These are phyloP conservation scores for Dactylonectria estremocensis DNA, from an alignment of 2,329 filamentous ascomycete genomes.

Conservation along the genomic window DNA sequence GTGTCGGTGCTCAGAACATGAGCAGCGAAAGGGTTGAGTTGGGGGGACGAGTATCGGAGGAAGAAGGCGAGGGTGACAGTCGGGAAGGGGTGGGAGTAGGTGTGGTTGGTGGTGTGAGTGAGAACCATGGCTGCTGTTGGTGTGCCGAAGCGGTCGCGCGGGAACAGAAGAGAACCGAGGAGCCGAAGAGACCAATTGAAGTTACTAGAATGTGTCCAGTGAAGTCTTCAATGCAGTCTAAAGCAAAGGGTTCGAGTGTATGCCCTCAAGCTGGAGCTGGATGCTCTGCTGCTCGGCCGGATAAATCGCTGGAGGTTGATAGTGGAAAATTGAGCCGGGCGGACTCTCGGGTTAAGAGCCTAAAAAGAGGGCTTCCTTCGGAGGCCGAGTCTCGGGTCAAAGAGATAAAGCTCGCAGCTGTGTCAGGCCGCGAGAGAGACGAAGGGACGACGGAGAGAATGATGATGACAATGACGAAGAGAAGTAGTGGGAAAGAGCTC, in stretches of 20 bases:
- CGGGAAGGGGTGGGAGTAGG: constrained; percentile 85
- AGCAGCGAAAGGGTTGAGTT: constrained; percentile 83
- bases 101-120: constrained; percentile 77
- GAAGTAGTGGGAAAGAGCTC: constrained; percentile 32
- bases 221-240: background rate
- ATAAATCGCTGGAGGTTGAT: constrained; percentile 41
- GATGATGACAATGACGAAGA: constrained; percentile 17
- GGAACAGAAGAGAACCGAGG: constrained; percentile 22
- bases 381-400: constrained; percentile 32
- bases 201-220: background rate
- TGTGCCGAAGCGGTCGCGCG: constrained; percentile 34
- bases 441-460: constrained; percentile 29
- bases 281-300: constrained; percentile 36
- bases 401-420: constrained; percentile 43
- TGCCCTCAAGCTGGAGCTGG: constrained; percentile 29
- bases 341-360: constrained; percentile 44
- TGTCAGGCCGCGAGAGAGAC: constrained; percentile 48
- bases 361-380: constrained; percentile 39
- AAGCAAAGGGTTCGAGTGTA: constrained; percentile 3
- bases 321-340: constrained; percentile 43
- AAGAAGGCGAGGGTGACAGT: constrained; percentile 92
- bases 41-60: constrained; percentile 82
- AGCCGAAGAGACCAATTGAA: constrained; percentile 37
- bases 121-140: constrained; percentile 68
- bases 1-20: constrained; percentile 90